Evolutionary conservation across 805 yeast species (phyloP).

Genomic region (Jamesozyma lodderae): DNA sequence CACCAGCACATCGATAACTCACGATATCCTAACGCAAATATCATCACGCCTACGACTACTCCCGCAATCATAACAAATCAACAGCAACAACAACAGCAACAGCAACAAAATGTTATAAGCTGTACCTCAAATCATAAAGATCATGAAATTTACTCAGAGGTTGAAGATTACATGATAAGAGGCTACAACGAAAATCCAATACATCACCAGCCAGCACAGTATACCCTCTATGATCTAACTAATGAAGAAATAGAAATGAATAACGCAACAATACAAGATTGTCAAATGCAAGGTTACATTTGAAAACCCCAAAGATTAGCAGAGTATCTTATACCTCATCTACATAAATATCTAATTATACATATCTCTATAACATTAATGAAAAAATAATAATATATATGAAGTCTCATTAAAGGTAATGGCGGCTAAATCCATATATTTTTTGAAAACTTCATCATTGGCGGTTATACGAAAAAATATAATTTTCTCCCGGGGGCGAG

Average conservation of each 20-base stretch:
- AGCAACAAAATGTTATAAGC: no score
- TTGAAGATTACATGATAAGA: slow-evolving; percentile 24
- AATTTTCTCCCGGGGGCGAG: slow-evolving; percentile 31
- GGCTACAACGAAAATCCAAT: slow-evolving; percentile 10
- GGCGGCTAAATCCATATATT: no score
- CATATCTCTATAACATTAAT: no score
- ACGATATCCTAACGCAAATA: neutral
- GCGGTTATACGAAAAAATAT: slow-evolving; percentile 2
- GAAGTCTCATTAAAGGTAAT: no score
- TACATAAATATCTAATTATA: no score
- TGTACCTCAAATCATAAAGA: neutral
- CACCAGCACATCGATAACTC: no score
- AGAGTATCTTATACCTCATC: no score
- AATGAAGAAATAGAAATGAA: slow-evolving; percentile 17
- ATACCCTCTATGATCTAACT: slow-evolving; percentile 16
- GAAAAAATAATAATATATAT: no score
- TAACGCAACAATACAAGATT: neutral
- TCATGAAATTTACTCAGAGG: slow-evolving; percentile 16
- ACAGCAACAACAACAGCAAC: neutral
- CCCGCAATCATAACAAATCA: slow-evolving; percentile 1
- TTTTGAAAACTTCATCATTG: no score
- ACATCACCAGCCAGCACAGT: neutral
- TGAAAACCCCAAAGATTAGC: no score
- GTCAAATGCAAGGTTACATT: neutral
- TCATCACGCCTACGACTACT: slow-evolving; percentile 2